Base-by-base conservation (phyloP, 805 yeast species). In the Yarrowia keelungensis region DNA sequence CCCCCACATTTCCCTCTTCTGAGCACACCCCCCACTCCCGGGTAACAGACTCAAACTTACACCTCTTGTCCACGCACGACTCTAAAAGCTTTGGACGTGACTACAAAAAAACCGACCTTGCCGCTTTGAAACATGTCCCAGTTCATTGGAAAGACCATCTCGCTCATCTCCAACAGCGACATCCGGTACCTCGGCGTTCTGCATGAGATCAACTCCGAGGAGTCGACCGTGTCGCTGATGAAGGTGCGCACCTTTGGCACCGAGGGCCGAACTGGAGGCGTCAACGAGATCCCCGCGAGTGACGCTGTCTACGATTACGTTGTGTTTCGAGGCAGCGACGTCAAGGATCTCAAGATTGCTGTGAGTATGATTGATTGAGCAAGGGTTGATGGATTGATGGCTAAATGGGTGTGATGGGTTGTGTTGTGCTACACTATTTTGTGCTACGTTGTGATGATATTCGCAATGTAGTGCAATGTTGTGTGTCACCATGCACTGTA, bases 261-360 rank as follows among this genome's bases (percentile, higher is more conserved):
- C 22, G 98, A 94, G 78, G 97, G 97, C 39, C 86, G 98, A 74
- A 82, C 89, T 72, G 79, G 81, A 14, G 92, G 89, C 76, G 81
- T 83, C 15, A 82, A 85, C 71, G 96, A 91, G 77, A 87, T 92
- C 49, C 84, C 86, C 69, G 89, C 96, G 8, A 88, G 91, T 19
- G 83, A 82, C 45, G 87, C 83, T 51, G 83, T 89, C 15, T 91
- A 86, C 78, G 93, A 90, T 36, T 85, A 85, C 69, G 91, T 95
- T 65, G 90, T 89, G 68, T 90, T 95, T 77, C 86, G 93, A 73
- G 99, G 99, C 46, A 86, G 90, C 35, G 98, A 94, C 74, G 98
- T 95, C 26, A 90, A 91, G 79, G 97, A 90, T 75, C 83, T 95
- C 78, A 87, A 87, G 72, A 95, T 95, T 68, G 83, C 94, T 75